phyloP scores from a whole-genome alignment of 495 filamentous ascomycete species.

The Penicillium ochrochloron region DNA sequence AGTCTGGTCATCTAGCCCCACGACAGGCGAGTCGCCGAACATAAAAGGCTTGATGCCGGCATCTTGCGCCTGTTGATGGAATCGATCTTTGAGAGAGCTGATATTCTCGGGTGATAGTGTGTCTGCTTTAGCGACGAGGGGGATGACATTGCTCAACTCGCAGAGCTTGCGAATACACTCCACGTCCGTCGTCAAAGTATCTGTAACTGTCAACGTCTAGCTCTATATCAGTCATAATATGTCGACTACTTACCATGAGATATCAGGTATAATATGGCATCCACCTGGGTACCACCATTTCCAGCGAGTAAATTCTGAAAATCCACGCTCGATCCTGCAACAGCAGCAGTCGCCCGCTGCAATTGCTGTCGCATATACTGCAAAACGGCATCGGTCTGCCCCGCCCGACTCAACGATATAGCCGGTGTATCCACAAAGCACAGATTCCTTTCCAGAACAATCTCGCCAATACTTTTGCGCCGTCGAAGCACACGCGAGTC shows the following conservation, averaged over 20 bases:
- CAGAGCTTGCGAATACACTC: slow-evolving; percentile 76
- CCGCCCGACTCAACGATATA: slow-evolving; percentile 67
- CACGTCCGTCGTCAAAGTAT: slow-evolving; percentile 72
- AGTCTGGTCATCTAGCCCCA: slow-evolving; percentile 32
- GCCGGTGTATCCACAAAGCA: slow-evolving; percentile 94
- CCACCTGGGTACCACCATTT: slow-evolving; percentile 85
- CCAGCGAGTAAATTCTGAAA: slow-evolving; percentile 81
- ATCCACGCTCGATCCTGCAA: slow-evolving; percentile 68
- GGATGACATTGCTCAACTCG: slow-evolving; percentile 83
- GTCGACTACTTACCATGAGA: slow-evolving; percentile 58
- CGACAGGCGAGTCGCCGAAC: slow-evolving; percentile 53
- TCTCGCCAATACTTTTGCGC: slow-evolving; percentile 79
- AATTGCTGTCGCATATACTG: slow-evolving; percentile 80
- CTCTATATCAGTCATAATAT: slow-evolving; percentile 7
- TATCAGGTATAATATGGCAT: slow-evolving; percentile 84
- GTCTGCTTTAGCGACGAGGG: slow-evolving; percentile 82
- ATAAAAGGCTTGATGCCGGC: slow-evolving; percentile 70
- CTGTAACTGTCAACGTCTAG: slow-evolving; percentile 42
- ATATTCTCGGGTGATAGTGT: slow-evolving; percentile 64
- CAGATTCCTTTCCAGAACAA: slow-evolving; percentile 87
- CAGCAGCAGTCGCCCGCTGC: slow-evolving; percentile 62
- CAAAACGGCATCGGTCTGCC: slow-evolving; percentile 69
- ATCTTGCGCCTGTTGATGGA: slow-evolving; percentile 58
- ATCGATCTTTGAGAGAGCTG: slow-evolving; percentile 59
- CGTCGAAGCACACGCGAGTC: slow-evolving; percentile 69